Percentiles rank a stretch among this genome's conserved stretches.
phyloP scores from a whole-genome alignment of 495 filamentous ascomycete genomes.

The Penicillium manginii region DNA sequence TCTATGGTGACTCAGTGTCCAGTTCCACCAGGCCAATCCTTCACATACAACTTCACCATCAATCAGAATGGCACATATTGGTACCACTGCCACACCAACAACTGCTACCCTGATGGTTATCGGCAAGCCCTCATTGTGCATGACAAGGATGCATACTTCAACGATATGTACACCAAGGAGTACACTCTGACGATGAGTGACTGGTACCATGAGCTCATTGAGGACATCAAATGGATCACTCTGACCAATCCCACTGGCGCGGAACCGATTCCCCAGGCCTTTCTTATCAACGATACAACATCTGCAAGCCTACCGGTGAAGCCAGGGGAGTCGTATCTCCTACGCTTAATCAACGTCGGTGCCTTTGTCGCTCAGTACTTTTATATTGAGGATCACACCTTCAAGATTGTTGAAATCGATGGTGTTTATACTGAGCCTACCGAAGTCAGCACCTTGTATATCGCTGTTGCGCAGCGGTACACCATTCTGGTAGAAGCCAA shows the following conservation, averaged over 20 bases:
- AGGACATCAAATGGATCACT: constrained; percentile 52
- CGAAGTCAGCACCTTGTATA: constrained; percentile 63
- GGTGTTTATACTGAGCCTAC: constrained; percentile 58
- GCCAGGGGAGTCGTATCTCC: constrained; percentile 78
- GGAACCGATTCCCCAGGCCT: constrained; percentile 55
- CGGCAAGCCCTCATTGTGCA: constrained; percentile 73
- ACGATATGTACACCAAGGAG: constrained; percentile 68
- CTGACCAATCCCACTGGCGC: constrained; percentile 55
- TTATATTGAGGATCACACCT: constrained; percentile 74
- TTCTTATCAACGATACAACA: constrained; percentile 61
- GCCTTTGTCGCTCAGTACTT: constrained; percentile 78
- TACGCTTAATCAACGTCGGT: constrained; percentile 76
- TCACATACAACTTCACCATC: constrained; percentile 81
- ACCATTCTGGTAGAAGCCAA: constrained; percentile 69
- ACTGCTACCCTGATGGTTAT: constrained; percentile 77
- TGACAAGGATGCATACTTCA: constrained; percentile 64
- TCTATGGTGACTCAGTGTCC: constrained; percentile 70
- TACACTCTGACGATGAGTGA: constrained; percentile 67
- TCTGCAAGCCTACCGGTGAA: constrained; percentile 61
- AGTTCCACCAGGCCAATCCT: constrained; percentile 62
- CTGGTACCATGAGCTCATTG: constrained; percentile 59
- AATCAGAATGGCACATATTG: constrained; percentile 79
- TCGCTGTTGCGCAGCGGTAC: constrained; percentile 72
- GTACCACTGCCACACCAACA: constrained; percentile 76
- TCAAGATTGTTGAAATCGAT: constrained; percentile 60